These are phyloP conservation scores for Brassica rapa DNA, from an alignment of 345 rosid species.

Conservation along the genomic window DNA sequence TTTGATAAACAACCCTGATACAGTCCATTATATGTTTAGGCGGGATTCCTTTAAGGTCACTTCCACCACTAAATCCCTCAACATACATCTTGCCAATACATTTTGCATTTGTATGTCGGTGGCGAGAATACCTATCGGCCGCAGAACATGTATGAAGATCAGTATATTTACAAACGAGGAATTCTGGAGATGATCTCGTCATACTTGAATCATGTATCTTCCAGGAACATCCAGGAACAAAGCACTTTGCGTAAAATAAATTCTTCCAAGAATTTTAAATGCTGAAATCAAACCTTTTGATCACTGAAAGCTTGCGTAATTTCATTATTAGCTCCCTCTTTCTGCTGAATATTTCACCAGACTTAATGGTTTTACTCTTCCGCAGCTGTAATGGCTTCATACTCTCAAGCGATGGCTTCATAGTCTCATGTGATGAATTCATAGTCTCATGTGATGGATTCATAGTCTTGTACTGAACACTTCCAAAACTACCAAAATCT, in stretches of 20 bases:
- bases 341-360: not conserved
- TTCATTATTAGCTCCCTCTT: not conserved
- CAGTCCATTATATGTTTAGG: not conserved
- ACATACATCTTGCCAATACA: not conserved
- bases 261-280: not conserved
- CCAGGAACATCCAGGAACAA: not conserved
- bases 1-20: not conserved
- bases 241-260: not conserved
- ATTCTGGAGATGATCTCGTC: too few species aligned
- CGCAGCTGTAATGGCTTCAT: not conserved
- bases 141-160: not conserved
- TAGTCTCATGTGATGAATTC: not conserved
- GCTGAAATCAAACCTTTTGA: not conserved
- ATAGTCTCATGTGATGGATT: too few species aligned
- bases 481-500: too few species aligned
- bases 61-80: not conserved
- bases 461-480: too few species aligned
- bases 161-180: not conserved
- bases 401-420: not conserved
- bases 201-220: not conserved
- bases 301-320: not conserved
- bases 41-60: not conserved
- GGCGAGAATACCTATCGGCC: not conserved
- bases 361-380: not conserved
- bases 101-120: not conserved